Evolutionary conservation across 352 stramenopile genomes (phyloP).

Genomic region (Phytopythium litorale): DNA sequence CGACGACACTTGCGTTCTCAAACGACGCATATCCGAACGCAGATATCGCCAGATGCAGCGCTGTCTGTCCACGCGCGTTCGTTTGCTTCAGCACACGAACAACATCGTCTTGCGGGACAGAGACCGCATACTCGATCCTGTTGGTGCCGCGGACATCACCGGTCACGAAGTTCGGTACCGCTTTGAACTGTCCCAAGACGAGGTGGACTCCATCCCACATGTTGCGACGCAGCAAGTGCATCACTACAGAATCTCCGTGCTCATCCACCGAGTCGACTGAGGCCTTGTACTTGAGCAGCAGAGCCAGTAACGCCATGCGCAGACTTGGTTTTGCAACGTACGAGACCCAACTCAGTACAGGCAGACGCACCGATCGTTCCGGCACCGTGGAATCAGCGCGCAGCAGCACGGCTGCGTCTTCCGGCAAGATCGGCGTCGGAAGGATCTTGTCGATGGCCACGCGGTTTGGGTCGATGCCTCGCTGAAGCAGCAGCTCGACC

Average conservation of each 20-base stretch:
- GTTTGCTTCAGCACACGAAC: not conserved
- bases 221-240: slow-evolving; percentile 2
- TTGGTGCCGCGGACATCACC: not conserved
- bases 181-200: not conserved
- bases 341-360: slow-evolving; percentile 23
- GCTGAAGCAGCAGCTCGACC: slow-evolving; percentile 47
- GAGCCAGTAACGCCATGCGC: not conserved
- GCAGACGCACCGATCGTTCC: slow-evolving; percentile 29
- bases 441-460: slow-evolving; percentile 17
- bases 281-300: not conserved
- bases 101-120: not conserved
- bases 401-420: not conserved
- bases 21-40: not conserved
- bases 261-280: not conserved
- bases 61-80: not conserved
- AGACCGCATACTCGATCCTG: not conserved
- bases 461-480: slow-evolving; percentile 39
- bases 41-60: not conserved
- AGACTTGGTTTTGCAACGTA: not conserved
- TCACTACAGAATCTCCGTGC: not conserved
- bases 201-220: not conserved
- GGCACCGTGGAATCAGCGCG: slow-evolving; percentile 16
- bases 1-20: not conserved
- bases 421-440: not conserved
- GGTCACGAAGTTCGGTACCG: not conserved